Evolutionary conservation across 345 rosid species (phyloP).

Genomic region (Gossypioides kirkii): DNA sequence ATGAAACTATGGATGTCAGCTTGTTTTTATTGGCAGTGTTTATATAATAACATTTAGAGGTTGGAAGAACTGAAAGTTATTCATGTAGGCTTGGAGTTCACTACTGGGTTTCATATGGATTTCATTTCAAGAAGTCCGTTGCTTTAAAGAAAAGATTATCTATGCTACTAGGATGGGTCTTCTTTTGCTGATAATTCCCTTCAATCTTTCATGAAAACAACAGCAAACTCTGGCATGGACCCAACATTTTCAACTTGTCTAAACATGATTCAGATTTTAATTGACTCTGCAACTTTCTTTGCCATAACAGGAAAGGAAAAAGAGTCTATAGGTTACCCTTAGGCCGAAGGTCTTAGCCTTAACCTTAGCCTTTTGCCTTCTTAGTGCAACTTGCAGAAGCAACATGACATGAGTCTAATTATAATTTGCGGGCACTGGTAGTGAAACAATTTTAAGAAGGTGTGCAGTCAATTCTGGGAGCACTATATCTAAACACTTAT

Average conservation of each 20-base stretch:
- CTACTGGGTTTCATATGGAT: slow-evolving; percentile 1
- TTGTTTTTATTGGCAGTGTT: not conserved
- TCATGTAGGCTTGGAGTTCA: slow-evolving; percentile 1
- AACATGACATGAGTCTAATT: not conserved
- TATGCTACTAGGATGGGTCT: slow-evolving; percentile 1
- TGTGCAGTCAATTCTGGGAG: slow-evolving; percentile 20
- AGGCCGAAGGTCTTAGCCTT: not conserved
- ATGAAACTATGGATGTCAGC: slow-evolving; percentile 7
- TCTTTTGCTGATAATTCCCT: slow-evolving; percentile 8
- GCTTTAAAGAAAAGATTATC: slow-evolving; percentile 1
- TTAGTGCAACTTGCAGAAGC: slow-evolving; percentile 10
- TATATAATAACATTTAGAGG: slow-evolving; percentile 1
- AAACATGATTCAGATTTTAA: not conserved
- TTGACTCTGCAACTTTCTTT: not conserved
- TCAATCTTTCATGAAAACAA: slow-evolving; percentile 9
- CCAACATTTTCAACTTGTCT: not conserved
- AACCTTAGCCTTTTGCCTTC: not conserved
- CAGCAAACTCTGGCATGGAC: slow-evolving; percentile 1
- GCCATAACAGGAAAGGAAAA: not conserved
- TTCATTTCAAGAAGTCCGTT: not conserved
- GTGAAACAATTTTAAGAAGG: slow-evolving; percentile 11
- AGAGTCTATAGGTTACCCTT: not conserved
- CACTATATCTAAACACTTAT: not conserved
- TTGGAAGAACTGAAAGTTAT: slow-evolving; percentile 9
- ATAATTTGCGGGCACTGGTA: not conserved